These are phyloP conservation scores for Podosphaera leucotricha DNA, from an alignment of 2,329 filamentous ascomycete species.

Conservation along the genomic window DNA sequence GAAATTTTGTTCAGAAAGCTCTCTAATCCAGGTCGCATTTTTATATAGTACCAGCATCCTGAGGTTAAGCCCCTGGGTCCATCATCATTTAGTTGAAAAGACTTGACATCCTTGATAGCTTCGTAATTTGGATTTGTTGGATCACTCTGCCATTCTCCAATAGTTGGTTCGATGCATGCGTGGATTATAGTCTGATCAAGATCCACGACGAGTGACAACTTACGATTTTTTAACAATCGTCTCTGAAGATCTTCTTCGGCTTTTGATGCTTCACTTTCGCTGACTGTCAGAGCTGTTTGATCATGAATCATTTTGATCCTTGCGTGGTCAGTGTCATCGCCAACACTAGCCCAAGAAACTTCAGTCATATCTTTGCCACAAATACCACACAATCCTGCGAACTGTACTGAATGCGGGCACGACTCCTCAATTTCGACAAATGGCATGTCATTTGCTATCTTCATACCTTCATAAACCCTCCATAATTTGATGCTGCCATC, in stretches of 20 bases:
- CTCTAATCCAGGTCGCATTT: slow-evolving; percentile 68
- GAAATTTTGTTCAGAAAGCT: slow-evolving; percentile 61
- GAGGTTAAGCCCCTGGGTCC: slow-evolving; percentile 42
- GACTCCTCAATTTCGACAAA: slow-evolving; percentile 68
- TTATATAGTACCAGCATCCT: slow-evolving; percentile 95
- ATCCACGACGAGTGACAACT: slow-evolving; percentile 86
- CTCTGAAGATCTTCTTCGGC: slow-evolving; percentile 73
- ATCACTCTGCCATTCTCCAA: slow-evolving; percentile 87
- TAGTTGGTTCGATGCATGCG: slow-evolving; percentile 86
- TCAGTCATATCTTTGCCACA: slow-evolving; percentile 95
- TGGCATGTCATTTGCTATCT: slow-evolving; percentile 32
- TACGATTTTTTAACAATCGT: slow-evolving; percentile 54
- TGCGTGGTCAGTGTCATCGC: slow-evolving; percentile 59
- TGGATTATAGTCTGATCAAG: slow-evolving; percentile 97
- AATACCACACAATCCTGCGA: slow-evolving; percentile 67
- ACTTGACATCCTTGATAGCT: slow-evolving; percentile 67
- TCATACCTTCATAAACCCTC: slow-evolving; percentile 45
- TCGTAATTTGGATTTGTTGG: slow-evolving; percentile 73
- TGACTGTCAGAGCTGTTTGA: slow-evolving; percentile 69
- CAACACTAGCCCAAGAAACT: slow-evolving; percentile 61
- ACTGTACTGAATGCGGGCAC: slow-evolving; percentile 79
- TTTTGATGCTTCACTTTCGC: slow-evolving; percentile 52
- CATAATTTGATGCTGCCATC: slow-evolving; percentile 61
- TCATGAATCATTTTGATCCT: slow-evolving; percentile 91
- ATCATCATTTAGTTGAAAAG: slow-evolving; percentile 77